Evolutionary conservation across 306 rosid species (phyloP).

Genomic region (Medicago ruthenica): DNA sequence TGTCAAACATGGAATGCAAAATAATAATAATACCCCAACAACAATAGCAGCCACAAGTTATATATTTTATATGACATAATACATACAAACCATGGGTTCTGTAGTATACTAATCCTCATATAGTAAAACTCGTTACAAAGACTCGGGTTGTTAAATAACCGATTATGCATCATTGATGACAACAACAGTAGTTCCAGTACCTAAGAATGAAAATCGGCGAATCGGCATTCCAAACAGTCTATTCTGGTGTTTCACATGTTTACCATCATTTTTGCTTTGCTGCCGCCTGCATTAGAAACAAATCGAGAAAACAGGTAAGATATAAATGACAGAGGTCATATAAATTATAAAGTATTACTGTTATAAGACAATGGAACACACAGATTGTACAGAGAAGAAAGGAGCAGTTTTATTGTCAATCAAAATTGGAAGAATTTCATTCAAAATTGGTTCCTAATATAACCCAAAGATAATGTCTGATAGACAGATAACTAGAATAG

Average conservation of each 20-base stretch:
- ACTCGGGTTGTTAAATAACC: constrained; percentile 11
- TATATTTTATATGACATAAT: background rate
- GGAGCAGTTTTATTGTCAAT: background rate
- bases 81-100: background rate
- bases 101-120: background rate
- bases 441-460: constrained; percentile 4
- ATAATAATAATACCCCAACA: background rate
- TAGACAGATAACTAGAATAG: constrained; percentile 10
- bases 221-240: constrained; percentile 34
- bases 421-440: constrained; percentile 23
- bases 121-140: constrained; percentile 33
- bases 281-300: constrained; percentile 67
- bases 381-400: constrained; percentile 5
- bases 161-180: constrained; percentile 20
- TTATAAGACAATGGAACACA: background rate
- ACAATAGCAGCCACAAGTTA: background rate
- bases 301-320: constrained; percentile 39
- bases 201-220: constrained; percentile 33
- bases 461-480: background rate
- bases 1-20: background rate
- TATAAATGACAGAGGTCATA: constrained; percentile 25
- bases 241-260: constrained; percentile 16
- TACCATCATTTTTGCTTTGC: constrained; percentile 48
- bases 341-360: background rate
- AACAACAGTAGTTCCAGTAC: constrained; percentile 35